These are phyloP conservation scores for Cordyceps pruinosa DNA, from an alignment of 2,329 filamentous ascomycete genomes.

Conservation along the genomic window DNA sequence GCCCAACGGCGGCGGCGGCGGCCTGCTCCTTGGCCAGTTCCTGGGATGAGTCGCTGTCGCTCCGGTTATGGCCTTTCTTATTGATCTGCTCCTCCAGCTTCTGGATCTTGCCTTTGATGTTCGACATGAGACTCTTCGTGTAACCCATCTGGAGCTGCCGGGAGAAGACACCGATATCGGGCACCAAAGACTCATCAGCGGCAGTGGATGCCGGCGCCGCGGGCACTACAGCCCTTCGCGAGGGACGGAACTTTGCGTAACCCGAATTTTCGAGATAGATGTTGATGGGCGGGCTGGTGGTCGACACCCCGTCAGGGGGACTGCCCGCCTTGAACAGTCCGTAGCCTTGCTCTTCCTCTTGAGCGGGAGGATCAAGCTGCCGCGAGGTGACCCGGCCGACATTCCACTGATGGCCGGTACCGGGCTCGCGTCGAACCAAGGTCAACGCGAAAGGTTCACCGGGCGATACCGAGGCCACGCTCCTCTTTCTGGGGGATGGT, in stretches of 20 bases:
- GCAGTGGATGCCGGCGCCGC: constrained; percentile 10
- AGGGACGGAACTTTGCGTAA: constrained; percentile 50
- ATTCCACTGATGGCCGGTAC: constrained; percentile 66
- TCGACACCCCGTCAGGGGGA: constrained; percentile 16
- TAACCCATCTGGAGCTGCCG: constrained; percentile 54
- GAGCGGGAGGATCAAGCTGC: constrained; percentile 32
- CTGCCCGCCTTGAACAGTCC: constrained; percentile 7
- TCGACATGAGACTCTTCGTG: constrained; percentile 41
- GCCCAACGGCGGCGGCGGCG: constrained; percentile 11
- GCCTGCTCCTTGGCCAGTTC: background rate
- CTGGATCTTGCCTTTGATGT: constrained; percentile 40
- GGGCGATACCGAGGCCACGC: constrained; percentile 21
- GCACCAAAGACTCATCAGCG: constrained; percentile 6
- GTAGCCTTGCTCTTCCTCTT: constrained; percentile 4
- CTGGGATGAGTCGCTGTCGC: constrained; percentile 21
- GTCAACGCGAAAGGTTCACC: constrained; percentile 48
- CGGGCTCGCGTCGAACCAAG: constrained; percentile 67
- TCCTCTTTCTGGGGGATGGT: constrained; percentile 31
- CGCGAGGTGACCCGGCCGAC: constrained; percentile 58
- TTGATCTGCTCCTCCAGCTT: constrained; percentile 23
- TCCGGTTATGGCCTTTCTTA: constrained; percentile 23
- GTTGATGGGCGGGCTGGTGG: constrained; percentile 37
- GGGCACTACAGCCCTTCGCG: constrained; percentile 23
- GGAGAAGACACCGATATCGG: constrained; percentile 34
- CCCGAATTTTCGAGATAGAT: constrained; percentile 49